Percentiles rank a stretch among this genome's conserved stretches.
Evolutionary conservation across 495 filamentous ascomycete genomes (phyloP).

Genomic region (Penicillium samsonianum): DNA sequence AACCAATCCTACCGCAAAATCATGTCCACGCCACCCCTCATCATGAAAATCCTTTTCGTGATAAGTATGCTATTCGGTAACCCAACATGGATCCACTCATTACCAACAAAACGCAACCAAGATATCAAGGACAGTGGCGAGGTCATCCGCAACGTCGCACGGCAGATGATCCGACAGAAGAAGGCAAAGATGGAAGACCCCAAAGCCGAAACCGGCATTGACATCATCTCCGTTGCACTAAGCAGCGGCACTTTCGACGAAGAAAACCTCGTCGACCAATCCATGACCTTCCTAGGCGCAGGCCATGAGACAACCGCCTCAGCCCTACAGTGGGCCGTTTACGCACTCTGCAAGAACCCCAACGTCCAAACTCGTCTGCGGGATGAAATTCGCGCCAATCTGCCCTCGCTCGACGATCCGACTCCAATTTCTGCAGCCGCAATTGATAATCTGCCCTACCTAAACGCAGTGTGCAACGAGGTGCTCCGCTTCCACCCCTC

Average conservation of each 20-base stretch:
- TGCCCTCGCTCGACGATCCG: constrained; percentile 54
- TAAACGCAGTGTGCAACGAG: constrained; percentile 64
- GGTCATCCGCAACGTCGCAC: constrained; percentile 62
- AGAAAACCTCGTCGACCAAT: constrained; percentile 81
- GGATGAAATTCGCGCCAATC: constrained; percentile 58
- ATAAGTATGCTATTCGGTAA: constrained; percentile 44
- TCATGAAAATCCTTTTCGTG: constrained; percentile 38
- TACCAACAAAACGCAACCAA: constrained; percentile 70
- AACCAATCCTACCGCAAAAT: constrained; percentile 62
- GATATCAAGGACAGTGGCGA: constrained; percentile 55
- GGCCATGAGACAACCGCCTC: constrained; percentile 80
- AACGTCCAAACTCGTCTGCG: constrained; percentile 59
- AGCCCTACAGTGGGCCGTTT: constrained; percentile 61
- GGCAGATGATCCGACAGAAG: constrained; percentile 68
- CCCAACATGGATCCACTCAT: constrained; percentile 30
- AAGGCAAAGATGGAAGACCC: constrained; percentile 57
- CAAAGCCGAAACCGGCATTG: constrained; percentile 49
- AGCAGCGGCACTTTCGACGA: constrained; percentile 73
- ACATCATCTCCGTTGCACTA: constrained; percentile 83
- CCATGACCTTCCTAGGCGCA: constrained; percentile 93
- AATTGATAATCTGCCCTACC: constrained; percentile 59
- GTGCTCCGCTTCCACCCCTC: constrained; percentile 59
- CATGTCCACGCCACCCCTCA: constrained; percentile 23
- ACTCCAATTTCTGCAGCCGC: constrained; percentile 50
- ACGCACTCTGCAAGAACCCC: constrained; percentile 59